A percentile compares a stretch with the other conserved stretches of the same genome.
Evolutionary conservation across 306 rosid species (phyloP).

Genomic region (Trifolium subterraneum): DNA sequence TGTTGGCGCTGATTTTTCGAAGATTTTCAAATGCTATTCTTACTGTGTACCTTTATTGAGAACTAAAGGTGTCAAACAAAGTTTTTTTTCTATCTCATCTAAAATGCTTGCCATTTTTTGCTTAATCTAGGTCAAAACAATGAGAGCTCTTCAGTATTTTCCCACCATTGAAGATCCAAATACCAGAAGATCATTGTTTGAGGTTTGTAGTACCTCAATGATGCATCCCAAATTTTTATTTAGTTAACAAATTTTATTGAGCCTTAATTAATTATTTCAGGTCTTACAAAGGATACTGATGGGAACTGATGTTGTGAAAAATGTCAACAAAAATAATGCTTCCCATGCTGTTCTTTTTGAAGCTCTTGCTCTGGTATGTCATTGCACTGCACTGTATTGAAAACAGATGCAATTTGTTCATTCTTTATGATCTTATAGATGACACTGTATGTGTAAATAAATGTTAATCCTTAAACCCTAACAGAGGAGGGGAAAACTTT

Average conservation of each 20-base stretch:
- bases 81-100: conserved; percentile 17
- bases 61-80: conserved; percentile 21
- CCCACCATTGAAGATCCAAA: conserved; percentile 98
- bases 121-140: conserved; percentile 82
- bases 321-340: conserved; percentile 98
- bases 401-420: conserved; percentile 18
- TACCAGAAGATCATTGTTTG: conserved; percentile 95
- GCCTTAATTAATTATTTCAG: conserved; percentile 60
- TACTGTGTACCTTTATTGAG: conserved; percentile 18
- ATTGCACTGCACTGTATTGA: background rate
- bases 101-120: conserved; percentile 42
- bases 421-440: conserved; percentile 21
- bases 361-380: conserved; percentile 97
- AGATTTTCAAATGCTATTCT: conserved; percentile 18
- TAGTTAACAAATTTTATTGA: conserved; percentile 35
- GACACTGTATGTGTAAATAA: conserved; percentile 10
- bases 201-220: conserved; percentile 61
- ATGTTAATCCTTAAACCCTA: conserved; percentile 21
- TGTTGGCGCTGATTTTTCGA: conserved; percentile 13
- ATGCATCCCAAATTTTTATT: background rate
- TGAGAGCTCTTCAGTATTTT: conserved; percentile 97
- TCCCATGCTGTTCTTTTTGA: conserved; percentile 99
- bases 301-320: conserved; percentile 99
- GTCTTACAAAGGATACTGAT: conserved; percentile 96
- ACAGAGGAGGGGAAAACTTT: conserved; percentile 8